A percentile compares a stretch with the other conserved stretches of the same genome.
Conservation (phyloP, 129 eudicot species). For the Artemisia tridentata region DNA sequence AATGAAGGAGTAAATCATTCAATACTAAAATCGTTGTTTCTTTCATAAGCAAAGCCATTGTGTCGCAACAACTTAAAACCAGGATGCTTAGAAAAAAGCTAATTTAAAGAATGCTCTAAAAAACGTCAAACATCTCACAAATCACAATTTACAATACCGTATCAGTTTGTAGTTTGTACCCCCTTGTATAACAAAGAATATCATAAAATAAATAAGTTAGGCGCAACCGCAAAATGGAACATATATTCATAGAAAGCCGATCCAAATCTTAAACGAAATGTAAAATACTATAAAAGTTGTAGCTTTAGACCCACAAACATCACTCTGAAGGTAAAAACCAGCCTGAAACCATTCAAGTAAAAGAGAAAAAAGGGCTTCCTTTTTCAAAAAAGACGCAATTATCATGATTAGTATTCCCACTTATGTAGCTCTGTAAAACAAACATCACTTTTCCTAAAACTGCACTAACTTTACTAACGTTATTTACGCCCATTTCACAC, state of each 20-base stretch:
- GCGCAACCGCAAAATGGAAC: background rate
- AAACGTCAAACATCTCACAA: background rate
- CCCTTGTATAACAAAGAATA: background rate
- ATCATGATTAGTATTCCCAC: constrained; percentile 21
- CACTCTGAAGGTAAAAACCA: constrained; percentile 18
- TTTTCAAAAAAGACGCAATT: constrained; percentile 3
- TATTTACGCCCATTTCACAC: too few relatives aligned
- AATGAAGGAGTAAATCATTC: background rate
- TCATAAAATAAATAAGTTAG: background rate
- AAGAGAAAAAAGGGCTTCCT: background rate
- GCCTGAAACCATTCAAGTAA: constrained; percentile 3
- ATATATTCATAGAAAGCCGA: background rate
- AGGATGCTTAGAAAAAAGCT: constrained; percentile 3
- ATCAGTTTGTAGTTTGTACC: background rate
- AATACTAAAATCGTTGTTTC: background rate
- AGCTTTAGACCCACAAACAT: constrained; percentile 24
- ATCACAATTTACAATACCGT: background rate
- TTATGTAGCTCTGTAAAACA: background rate
- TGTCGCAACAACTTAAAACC: constrained; percentile 1
- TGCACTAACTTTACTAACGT: constrained; percentile 5
- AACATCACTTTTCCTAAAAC: constrained; percentile 9
- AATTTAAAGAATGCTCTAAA: background rate
- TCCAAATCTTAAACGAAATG: constrained; percentile 2
- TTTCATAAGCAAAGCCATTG: background rate
- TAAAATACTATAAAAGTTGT: constrained; percentile 4